Base-by-base conservation (phyloP, 148 eudicot genomes). In the Rhododendron ferrugineum region DNA sequence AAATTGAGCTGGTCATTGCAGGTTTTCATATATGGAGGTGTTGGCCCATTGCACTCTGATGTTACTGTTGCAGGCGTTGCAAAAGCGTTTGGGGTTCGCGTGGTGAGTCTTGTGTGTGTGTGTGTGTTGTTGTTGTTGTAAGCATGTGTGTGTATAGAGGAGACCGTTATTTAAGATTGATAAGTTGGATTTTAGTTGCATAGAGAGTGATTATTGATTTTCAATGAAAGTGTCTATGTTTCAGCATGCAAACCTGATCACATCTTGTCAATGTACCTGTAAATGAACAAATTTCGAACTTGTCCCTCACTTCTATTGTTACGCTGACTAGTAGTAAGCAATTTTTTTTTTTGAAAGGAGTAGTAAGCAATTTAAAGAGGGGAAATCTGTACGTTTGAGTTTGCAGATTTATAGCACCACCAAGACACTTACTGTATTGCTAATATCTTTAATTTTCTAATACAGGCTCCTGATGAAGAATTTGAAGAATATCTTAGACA, bases 391-490 rank as follows among this genome's bases (percentile, higher is more conserved):
- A 70, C 75, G 62, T 78, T 73, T 73, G 40, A 18, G 60, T 79
- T 72, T 85, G 52, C 60, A 68, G 34, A 70, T 78, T 78, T 50
- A 70, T 9, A 50, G 49, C 22, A 50, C 78, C 32, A 23, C 78
- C 18, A 70, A 30, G 75, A 4, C 20, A 70, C 75, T 42, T 32
- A 73, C 79, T 37, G 5, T 68, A 34, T 34, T 34, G 54, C 74
- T 16, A 34, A 36, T 83, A 34, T 23, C 42, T 58, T 58, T 62
- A 8, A 4, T 36, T 85, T 37, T 78, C 82, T 83, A 86, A 42
- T 60, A 77, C 89, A 97, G 99, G 99, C 98, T 83, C 99, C 98
- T 37, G 98, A 97, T 88, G 99, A 97, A 91, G 99, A 97, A 88
- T 97, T 94, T 88, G 98, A 97, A 87, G 98, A 97, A 91, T 92